Evolutionary conservation across 1,284 basidiomycete species (phyloP), one percentile per base, ranked within the genome.

Genomic region (Sanghuangporus baumii): DNA sequence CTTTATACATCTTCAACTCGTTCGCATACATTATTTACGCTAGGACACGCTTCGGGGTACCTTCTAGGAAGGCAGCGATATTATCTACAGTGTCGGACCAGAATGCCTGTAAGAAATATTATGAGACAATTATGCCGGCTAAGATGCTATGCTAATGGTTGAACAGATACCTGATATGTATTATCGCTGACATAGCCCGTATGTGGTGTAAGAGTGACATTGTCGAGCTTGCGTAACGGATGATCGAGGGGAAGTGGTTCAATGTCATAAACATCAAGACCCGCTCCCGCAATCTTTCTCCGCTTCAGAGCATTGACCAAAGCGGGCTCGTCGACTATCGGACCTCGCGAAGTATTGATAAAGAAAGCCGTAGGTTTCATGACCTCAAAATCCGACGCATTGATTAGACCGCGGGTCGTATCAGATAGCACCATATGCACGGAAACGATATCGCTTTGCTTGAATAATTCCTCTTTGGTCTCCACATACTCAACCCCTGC

Each of bases 341-440:
- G 84, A 0, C 86, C 86, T 52, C 86, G 74, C 6, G 82, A 82
- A 1, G 86, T 87, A 69, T 88, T 89, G 69, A 88, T 79, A 57
- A 89, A 74, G 68, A 84, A 78, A 0, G 85, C 80, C 9, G 79
- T 78, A 0, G 77, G 72, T 68, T 86, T 86, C 79, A 88, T 77
- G 31, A 74, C 67, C 5, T 70, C 75, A 14, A 88, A 71, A 55
- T 87, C 83, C 3, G 70, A 67, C 6, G 72, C 75, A 0, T 74
- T 76, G 56, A 88, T 74, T 40, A 87, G 71, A 18, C 79, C 76
- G 9, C 71, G 72, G 0, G 85, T 85, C 20, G 73, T 69, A 3
- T 80, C 78, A 0, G 84, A 82, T 18, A 84, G 73, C 5, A 87
- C 80, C 64, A 88, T 72, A 57, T 87, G 86, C 7, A 88, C 67